phyloP scores from a whole-genome alignment of 495 filamentous ascomycete species.

The Jackrogersella minutella region DNA sequence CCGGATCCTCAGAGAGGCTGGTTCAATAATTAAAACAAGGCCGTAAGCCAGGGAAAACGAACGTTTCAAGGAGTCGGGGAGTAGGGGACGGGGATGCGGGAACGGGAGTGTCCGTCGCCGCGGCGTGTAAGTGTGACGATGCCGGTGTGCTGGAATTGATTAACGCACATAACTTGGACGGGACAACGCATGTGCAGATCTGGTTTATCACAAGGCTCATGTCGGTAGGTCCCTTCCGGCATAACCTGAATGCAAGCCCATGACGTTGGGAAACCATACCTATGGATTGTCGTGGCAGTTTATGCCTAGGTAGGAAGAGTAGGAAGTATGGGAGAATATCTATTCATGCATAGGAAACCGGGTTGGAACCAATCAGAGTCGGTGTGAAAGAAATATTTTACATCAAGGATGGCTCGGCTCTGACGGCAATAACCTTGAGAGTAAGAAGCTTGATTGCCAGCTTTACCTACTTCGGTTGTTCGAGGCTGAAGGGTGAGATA shows the following conservation, averaged over 20 bases:
- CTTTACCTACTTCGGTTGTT: background rate
- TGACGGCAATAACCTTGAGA: background rate
- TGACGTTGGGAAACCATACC: background rate
- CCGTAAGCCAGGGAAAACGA: background rate
- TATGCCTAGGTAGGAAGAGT: background rate
- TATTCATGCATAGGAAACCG: background rate
- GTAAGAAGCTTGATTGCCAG: background rate
- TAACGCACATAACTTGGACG: background rate
- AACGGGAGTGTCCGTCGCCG: conserved; percentile 3
- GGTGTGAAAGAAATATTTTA: background rate
- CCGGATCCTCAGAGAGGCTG: background rate
- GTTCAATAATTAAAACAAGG: background rate
- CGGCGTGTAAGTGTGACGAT: conserved; percentile 5
- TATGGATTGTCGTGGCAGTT: background rate
- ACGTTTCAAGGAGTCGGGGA: background rate
- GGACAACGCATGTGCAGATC: conserved; percentile 3
- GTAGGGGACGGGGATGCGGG: background rate
- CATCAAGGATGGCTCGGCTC: background rate
- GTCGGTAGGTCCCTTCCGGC: background rate
- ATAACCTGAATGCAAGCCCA: background rate
- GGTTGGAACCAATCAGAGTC: background rate
- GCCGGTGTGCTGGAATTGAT: background rate
- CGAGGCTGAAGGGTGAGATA: background rate
- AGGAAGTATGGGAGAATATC: background rate
- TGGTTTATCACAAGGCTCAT: background rate